Percentiles rank a stretch among this genome's conserved stretches.
phyloP scores from a whole-genome alignment of 2,329 filamentous ascomycete species.

The Fusarium praegraminearum region DNA sequence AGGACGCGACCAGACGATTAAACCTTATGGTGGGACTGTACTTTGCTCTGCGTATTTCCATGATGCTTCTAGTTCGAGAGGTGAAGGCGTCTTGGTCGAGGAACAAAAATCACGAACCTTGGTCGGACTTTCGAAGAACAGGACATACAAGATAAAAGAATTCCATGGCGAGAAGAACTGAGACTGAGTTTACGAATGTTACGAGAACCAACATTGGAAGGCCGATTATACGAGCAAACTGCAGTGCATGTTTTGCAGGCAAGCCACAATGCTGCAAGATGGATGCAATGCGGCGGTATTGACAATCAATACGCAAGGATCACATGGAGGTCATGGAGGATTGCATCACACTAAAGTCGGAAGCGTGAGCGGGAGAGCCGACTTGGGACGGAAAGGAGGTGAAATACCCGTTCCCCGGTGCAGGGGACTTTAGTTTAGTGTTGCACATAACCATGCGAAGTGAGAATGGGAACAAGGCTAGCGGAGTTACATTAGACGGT shows the following conservation, averaged over 20 bases:
- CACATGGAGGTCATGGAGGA: neutral
- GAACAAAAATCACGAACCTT: too few species aligned
- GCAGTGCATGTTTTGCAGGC: too few species aligned
- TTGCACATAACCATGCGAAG: neutral
- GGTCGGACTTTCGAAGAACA: too few species aligned
- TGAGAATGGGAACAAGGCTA: neutral
- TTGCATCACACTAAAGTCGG: neutral
- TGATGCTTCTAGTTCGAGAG: neutral
- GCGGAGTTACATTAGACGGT: neutral
- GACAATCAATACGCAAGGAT: neutral
- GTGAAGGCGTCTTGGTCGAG: neutral
- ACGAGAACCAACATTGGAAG: neutral
- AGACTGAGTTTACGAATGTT: neutral
- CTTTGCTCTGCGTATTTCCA: conserved; percentile 8
- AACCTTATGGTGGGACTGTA: neutral
- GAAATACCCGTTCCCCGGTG: neutral
- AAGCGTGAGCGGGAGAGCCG: neutral
- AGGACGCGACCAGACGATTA: conserved; percentile 14
- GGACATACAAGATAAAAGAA: too few species aligned
- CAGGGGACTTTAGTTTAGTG: neutral
- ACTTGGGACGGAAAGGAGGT: neutral
- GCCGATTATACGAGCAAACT: neutral
- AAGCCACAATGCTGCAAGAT: neutral
- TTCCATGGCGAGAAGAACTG: neutral
- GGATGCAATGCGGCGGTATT: neutral